Conservation (phyloP, 2,329 filamentous ascomycete species). For the Ascochyta clinopodiicola region DNA sequence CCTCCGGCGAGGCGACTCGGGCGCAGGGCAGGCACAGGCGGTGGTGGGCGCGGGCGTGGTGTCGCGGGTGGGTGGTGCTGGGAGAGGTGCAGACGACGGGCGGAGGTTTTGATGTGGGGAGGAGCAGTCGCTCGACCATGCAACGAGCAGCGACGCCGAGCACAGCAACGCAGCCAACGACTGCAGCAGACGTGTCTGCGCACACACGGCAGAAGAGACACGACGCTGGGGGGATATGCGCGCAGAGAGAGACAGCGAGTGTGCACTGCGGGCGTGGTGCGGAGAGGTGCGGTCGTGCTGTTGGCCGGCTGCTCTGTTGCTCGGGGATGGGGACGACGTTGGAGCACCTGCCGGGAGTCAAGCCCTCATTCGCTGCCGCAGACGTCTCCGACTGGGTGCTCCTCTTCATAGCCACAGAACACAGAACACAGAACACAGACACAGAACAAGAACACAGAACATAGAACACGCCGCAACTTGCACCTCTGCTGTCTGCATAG, state of each 20-base stretch:
- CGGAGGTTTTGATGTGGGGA: conserved; percentile 28
- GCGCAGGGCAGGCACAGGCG: conserved; percentile 21
- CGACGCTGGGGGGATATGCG: not conserved
- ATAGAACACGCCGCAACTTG: not conserved
- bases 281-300: not conserved
- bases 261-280: not conserved
- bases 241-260: not conserved
- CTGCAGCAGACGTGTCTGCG: not conserved
- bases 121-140: not conserved
- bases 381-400: conserved; percentile 27
- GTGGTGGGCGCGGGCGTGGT: conserved; percentile 25
- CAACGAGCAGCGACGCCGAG: conserved; percentile 2
- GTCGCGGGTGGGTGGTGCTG: conserved; percentile 20
- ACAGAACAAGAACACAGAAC: too few species aligned
- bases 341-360: conserved; percentile 9
- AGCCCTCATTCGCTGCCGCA: conserved; percentile 32
- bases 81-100: conserved; percentile 13
- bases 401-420: conserved; percentile 2
- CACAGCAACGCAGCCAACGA: conserved; percentile 1
- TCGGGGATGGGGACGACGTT: not conserved
- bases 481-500: too few species aligned
- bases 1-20: conserved; percentile 25
- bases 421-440: not conserved
- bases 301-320: not conserved
- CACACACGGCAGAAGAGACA: not conserved